Percentiles rank a stretch among this genome's conserved stretches.
Conservation (phyloP, 2,329 filamentous ascomycete species). For the Arthrobotrys conoides region DNA sequence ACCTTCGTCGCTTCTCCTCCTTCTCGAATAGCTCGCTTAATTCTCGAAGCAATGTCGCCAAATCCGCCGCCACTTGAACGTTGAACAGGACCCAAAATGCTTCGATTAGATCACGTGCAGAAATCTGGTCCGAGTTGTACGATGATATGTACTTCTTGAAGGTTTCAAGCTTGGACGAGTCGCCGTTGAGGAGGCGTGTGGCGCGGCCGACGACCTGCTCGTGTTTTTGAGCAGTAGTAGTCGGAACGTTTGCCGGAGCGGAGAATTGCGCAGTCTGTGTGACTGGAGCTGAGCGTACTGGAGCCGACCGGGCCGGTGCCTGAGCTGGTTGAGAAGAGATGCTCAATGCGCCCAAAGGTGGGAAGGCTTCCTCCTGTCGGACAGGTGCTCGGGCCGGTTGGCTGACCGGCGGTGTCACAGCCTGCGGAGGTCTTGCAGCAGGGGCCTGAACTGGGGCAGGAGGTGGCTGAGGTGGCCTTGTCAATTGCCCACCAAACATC, state of each 20-base stretch:
- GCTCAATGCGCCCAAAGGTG: conserved; percentile 51
- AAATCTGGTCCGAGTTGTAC: conserved; percentile 79
- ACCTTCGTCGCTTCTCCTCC: conserved; percentile 77
- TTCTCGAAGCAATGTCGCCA: conserved; percentile 91
- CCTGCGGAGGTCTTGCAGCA: conserved; percentile 62
- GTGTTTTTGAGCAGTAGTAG: conserved; percentile 71
- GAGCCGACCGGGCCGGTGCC: neutral
- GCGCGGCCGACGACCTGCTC: conserved; percentile 88
- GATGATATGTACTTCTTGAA: conserved; percentile 86
- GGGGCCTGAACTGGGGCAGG: conserved; percentile 66
- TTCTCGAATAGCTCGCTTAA: conserved; percentile 94
- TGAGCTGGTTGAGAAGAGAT: conserved; percentile 18
- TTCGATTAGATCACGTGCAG: conserved; percentile 84
- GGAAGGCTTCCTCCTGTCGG: conserved; percentile 56
- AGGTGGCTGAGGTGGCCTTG: conserved; percentile 67
- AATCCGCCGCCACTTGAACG: conserved; percentile 72
- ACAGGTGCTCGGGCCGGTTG: conserved; percentile 34
- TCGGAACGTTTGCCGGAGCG: conserved; percentile 38
- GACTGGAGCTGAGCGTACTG: conserved; percentile 7
- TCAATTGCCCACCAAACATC: conserved; percentile 84
- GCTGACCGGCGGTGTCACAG: conserved; percentile 32
- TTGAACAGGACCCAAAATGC: conserved; percentile 67
- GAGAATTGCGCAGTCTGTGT: conserved; percentile 22
- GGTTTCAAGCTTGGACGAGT: conserved; percentile 78
- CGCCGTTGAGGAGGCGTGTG: conserved; percentile 82